Evolutionary conservation across 495 filamentous ascomycete species (phyloP).

Genomic region (Astrocystis sublimbata): DNA sequence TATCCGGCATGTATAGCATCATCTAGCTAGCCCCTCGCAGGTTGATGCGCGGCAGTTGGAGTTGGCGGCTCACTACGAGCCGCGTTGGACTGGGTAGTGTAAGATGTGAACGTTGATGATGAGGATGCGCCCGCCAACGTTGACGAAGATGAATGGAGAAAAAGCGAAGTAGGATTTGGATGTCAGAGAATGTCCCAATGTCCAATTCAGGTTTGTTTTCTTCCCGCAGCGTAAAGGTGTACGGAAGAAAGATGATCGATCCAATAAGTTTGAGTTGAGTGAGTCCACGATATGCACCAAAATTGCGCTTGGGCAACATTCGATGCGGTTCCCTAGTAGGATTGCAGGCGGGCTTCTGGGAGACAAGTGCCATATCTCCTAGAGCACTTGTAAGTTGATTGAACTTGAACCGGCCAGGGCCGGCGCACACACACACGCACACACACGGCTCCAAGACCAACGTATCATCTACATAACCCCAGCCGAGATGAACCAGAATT

Average conservation of each 20-base stretch:
- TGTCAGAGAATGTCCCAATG: not conserved
- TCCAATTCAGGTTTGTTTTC: not conserved
- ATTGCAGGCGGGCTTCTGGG: not conserved
- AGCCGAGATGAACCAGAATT: slow-evolving; percentile 11
- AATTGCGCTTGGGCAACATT: not conserved
- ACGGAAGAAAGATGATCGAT: not conserved
- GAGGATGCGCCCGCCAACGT: not conserved
- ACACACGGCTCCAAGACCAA: not conserved
- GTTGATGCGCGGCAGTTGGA: not conserved
- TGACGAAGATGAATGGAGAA: slow-evolving; percentile 8
- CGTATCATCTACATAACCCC: slow-evolving; percentile 10
- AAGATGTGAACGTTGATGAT: not conserved
- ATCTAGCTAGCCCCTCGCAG: not conserved
- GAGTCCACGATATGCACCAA: not conserved
- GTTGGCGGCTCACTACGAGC: not conserved
- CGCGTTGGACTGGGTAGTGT: not conserved
- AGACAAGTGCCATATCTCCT: not conserved
- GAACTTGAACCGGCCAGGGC: not conserved
- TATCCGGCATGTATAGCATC: not conserved
- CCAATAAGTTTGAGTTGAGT: slow-evolving; percentile 4
- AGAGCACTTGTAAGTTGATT: slow-evolving; percentile 8
- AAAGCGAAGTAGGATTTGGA: not conserved
- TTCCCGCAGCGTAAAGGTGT: slow-evolving; percentile 11
- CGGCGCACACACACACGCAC: not conserved
- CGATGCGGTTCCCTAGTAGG: not conserved